These are phyloP conservation scores for Saprolegnia parasitica DNA, from an alignment of 352 stramenopile genomes.

Conservation along the genomic window DNA sequence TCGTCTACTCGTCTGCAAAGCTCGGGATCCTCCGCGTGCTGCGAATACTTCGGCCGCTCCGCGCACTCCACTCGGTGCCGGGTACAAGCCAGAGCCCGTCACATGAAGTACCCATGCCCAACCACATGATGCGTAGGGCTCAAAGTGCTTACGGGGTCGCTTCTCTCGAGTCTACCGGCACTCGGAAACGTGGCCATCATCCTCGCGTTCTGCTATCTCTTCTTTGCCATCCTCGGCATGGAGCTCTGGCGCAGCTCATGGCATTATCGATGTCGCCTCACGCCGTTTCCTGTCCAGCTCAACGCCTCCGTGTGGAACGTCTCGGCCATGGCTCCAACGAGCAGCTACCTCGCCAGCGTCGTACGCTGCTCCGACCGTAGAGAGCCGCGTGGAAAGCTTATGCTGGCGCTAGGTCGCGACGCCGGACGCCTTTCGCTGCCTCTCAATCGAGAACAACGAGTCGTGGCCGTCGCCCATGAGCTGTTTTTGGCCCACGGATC, in stretches of 20 bases:
- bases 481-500: slow-evolving; percentile 67
- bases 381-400: slow-evolving; percentile 41
- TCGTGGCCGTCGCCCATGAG: slow-evolving; percentile 31
- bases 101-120: slow-evolving; percentile 37
- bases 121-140: slow-evolving; percentile 28
- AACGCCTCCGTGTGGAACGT: slow-evolving; percentile 31
- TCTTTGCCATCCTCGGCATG: slow-evolving; percentile 88
- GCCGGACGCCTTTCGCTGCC: background rate
- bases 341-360: slow-evolving; percentile 41
- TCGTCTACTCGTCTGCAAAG: slow-evolving; percentile 28
- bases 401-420: slow-evolving; percentile 49
- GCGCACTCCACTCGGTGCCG: slow-evolving; percentile 50
- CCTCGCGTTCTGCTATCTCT: slow-evolving; percentile 85
- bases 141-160: slow-evolving; percentile 57
- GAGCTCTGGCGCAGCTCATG: slow-evolving; percentile 83
- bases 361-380: slow-evolving; percentile 53
- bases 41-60: slow-evolving; percentile 81
- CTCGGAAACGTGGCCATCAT: slow-evolving; percentile 86
- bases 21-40: slow-evolving; percentile 65
- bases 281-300: slow-evolving; percentile 62
- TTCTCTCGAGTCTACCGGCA: slow-evolving; percentile 75
- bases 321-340: slow-evolving; percentile 34
- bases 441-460: slow-evolving; percentile 6
- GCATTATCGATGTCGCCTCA: slow-evolving; percentile 76
- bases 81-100: too few species aligned